Base-by-base conservation (phyloP, 768 basidiomycete genomes). In the Boletus tylopilopsis region DNA sequence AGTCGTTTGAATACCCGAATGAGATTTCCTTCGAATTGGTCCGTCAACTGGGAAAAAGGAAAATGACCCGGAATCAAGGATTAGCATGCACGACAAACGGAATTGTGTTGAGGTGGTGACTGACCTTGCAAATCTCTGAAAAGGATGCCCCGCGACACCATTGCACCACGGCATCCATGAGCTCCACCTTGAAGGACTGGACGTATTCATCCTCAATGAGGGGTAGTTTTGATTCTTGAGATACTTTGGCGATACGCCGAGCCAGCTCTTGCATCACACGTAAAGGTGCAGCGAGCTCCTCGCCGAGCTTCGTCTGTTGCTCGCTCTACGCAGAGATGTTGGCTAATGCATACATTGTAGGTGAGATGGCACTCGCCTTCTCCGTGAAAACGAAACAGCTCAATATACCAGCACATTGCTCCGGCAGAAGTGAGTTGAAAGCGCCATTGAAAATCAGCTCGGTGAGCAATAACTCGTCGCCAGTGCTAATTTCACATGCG, bases 141-240 rank as follows among this genome's bases (percentile, higher is more conserved):
- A 99, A 99, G 23, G 90, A 91, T 15, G 94, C 90, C 5, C 96
- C 96, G n/a, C 91, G 84, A 72, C 95, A 98, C 96, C 96, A 99
- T 53, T 93, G 89, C 30, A 93, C 78, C 10, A 98, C 96, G 1
- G 90, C 91, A 56, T 98, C 96, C 94, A 98, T 99, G 42, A 99
- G 82, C 63, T 97, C 95, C 18, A 96, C 91, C 70, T 97, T 98
- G 83, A 99, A 99, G 11, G 89, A 92, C 45, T 85, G 77, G 2
- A 99, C 91, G 66, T 99, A 99, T 54, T 95, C 92, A 50, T 96
- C 88, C 68, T 98, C 95, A 46, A 89, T 84, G 39, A 98, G 67
- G 1, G 85, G 70, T 4, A 99, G 75, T 66, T 97, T 96, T 19
- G 87, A 90, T 69, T 99, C 96, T 57, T 88, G 88, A 5, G 92